Percentiles rank a stretch among this genome's conserved stretches.
Conservation (phyloP, 148 eudicot species). For the Agrostemma githago region DNA sequence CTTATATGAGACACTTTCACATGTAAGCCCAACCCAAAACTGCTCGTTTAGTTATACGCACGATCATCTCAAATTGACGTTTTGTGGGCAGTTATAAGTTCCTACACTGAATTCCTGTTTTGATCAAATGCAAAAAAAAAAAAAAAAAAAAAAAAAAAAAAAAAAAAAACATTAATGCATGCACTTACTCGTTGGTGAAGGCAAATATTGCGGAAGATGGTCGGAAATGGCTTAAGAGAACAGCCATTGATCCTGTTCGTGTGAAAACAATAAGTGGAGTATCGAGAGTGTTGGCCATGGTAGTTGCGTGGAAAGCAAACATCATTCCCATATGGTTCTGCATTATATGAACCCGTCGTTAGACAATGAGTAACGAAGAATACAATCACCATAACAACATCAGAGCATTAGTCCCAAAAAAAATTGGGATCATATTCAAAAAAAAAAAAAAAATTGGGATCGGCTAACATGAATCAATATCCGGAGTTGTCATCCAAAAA, state of each 20-base stretch:
- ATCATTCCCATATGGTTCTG: conserved; percentile 88
- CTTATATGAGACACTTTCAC: no score
- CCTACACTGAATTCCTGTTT: not conserved
- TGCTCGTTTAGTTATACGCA: no score
- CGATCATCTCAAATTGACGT: no score
- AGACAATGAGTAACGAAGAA: not conserved
- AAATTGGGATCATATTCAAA: no score
- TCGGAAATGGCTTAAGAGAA: conserved; percentile 78
- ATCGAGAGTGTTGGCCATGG: conserved; percentile 76
- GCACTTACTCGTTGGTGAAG: conserved; percentile 85
- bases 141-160: no score
- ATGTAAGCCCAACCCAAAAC: no score
- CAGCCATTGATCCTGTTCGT: conserved; percentile 97
- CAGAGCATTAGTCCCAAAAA: no score
- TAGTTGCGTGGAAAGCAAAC: conserved; percentile 92
- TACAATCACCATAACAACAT: no score
- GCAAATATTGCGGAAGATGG: conserved; percentile 89
- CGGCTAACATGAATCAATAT: no score
- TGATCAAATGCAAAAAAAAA: not conserved
- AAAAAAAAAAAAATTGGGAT: no score
- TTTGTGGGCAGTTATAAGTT: not conserved
- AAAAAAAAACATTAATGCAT: no score
- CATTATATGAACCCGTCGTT: conserved; percentile 12
- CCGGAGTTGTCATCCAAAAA: no score
- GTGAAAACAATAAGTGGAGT: conserved; percentile 96